Base-by-base conservation (phyloP, 2,329 filamentous ascomycete species). In the Fusarium verticillioides region DNA sequence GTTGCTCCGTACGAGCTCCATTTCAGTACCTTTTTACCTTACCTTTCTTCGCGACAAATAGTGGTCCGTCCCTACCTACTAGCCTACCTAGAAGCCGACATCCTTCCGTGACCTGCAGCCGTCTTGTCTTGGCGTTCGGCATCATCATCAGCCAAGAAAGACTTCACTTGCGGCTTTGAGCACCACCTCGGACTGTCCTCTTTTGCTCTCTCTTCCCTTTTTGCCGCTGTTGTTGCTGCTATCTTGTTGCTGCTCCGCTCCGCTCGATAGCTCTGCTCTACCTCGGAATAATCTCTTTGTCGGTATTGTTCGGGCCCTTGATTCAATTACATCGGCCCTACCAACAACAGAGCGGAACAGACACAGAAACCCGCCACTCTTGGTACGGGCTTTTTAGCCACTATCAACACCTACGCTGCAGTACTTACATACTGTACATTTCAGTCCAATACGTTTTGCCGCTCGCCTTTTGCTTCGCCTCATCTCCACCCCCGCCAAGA, bases 401-500 rank as follows among this genome's bases (percentile, higher is more conserved):
- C 63, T 36, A 64, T 69, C 62, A 72, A 57, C 52, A 65, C 65
- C 66, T 50, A 56, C 39, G 52, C 42, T 36, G 49, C 59, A 30
- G 59, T 40, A 47, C 47, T 39, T 57, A 28, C 42, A 43, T 57
- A 46, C 43, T 46, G 18, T 28, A 54, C 37, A 16, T 23, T 34
- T 43, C 56, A 66, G 26, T 34, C n/a, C 50, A 52, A 30, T 61
- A 50, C 70, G 42, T 47, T 60, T 63, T 54, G 66, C 42, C 43
- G 43, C 49, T 60, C 50, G 39, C 42, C 60, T 66, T 43, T 47
- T 66, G 42, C 62, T 74, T 73, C 63, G 70, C 70, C 70, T 73
- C 70, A 63, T 73, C 70, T 60, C 70, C 70, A 73, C 70, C 56
- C 68, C 59, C 60, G 62, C 70, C 70, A 73, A 74, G 66, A 74